phyloP scores from a whole-genome alignment of 768 basidiomycete genomes.

The Naganishia vaughanmartiniae region DNA sequence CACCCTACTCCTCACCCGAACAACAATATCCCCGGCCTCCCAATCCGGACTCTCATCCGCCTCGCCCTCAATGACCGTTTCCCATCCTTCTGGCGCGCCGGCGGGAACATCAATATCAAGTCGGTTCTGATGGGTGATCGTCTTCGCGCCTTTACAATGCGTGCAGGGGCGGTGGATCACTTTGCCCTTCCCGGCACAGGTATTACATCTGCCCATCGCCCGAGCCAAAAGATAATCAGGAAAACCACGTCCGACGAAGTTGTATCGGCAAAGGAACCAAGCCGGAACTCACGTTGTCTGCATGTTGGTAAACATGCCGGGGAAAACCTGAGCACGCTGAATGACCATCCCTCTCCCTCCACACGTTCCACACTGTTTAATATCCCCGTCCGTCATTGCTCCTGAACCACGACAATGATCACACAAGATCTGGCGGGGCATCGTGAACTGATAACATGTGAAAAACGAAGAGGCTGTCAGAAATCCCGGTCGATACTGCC shows the following conservation, averaged over 20 bases:
- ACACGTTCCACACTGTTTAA: slow-evolving; percentile 81
- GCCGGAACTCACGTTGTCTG: slow-evolving; percentile 64
- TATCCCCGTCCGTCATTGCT: slow-evolving; percentile 81
- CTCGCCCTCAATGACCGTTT: slow-evolving; percentile 92
- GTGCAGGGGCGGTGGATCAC: slow-evolving; percentile 74
- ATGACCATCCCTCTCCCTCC: slow-evolving; percentile 80
- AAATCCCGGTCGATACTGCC: not conserved
- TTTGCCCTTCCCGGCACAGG: slow-evolving; percentile 79
- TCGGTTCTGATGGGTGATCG: slow-evolving; percentile 73
- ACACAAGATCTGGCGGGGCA: slow-evolving; percentile 87
- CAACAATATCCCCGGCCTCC: slow-evolving; percentile 89
- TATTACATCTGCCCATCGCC: slow-evolving; percentile 56
- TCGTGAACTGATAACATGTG: slow-evolving; percentile 70
- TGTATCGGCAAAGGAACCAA: not conserved
- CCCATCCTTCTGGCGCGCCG: slow-evolving; percentile 89
- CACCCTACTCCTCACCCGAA: slow-evolving; percentile 75
- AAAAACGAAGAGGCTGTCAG: not conserved
- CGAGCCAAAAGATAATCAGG: too few species aligned
- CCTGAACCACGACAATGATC: slow-evolving; percentile 96
- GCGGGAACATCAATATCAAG: slow-evolving; percentile 80
- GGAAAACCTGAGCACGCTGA: slow-evolving; percentile 89
- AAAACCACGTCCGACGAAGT: too few species aligned
- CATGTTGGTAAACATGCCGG: slow-evolving; percentile 89
- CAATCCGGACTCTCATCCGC: slow-evolving; percentile 94
- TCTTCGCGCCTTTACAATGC: slow-evolving; percentile 76